phyloP scores from a whole-genome alignment of 768 basidiomycete species.

The Sporobolomyces roseus region DNA sequence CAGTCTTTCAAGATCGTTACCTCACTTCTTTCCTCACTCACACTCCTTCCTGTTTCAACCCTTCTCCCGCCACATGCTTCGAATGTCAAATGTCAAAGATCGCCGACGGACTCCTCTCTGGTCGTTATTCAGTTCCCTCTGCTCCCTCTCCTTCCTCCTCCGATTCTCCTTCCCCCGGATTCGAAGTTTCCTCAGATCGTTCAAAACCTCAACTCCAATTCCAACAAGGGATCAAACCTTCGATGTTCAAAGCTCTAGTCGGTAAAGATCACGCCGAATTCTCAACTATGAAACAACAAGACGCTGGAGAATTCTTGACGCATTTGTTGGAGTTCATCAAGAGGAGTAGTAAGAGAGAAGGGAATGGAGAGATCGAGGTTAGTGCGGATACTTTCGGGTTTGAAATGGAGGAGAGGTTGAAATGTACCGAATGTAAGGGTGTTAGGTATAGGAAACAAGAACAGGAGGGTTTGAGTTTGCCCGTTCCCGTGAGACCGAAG shows the following conservation, averaged over 20 bases:
- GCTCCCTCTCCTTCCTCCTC: slow-evolving; percentile 47
- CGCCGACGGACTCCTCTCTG: slow-evolving; percentile 85
- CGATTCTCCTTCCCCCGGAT: too few species aligned
- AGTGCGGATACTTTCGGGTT: slow-evolving; percentile 77
- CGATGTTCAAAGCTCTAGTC: slow-evolving; percentile 78
- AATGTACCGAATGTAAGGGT: slow-evolving; percentile 70
- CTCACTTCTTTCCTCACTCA: slow-evolving; percentile 56
- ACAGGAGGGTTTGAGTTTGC: slow-evolving; percentile 71
- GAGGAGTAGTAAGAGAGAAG: slow-evolving; percentile 38
- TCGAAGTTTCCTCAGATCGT: too few species aligned
- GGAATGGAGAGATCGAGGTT: neutral
- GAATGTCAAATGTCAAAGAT: slow-evolving; percentile 93
- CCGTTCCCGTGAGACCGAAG: slow-evolving; percentile 63
- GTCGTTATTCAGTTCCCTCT: slow-evolving; percentile 87
- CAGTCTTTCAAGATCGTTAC: slow-evolving; percentile 72
- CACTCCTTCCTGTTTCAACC: slow-evolving; percentile 60
- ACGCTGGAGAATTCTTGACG: slow-evolving; percentile 88
- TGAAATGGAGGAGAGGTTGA: slow-evolving; percentile 77
- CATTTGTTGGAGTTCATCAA: slow-evolving; percentile 68
- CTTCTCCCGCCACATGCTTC: slow-evolving; percentile 76
- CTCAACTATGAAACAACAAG: slow-evolving; percentile 93
- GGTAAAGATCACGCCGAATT: slow-evolving; percentile 93
- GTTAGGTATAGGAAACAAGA: slow-evolving; percentile 78
- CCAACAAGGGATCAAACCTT: slow-evolving; percentile 78
- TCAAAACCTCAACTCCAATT: slow-evolving; percentile 55